A percentile compares a stretch with the other conserved stretches of the same genome.
Conservation (phyloP, 805 yeast species). For the Candida nitratophila region DNA sequence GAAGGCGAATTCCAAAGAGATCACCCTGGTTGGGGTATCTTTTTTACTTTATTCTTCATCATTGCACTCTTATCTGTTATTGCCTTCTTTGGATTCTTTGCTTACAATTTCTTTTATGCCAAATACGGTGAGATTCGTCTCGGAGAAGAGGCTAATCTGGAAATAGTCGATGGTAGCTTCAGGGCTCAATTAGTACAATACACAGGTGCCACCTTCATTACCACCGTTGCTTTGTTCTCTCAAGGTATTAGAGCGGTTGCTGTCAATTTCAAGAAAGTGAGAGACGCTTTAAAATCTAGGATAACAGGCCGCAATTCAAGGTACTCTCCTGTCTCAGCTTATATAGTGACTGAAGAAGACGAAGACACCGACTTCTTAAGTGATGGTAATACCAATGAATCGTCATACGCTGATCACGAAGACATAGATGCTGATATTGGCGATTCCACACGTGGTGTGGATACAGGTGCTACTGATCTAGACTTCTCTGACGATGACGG, state of each 20-base stretch:
- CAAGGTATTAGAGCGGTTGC: conserved; percentile 8
- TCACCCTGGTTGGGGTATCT: conserved; percentile 42
- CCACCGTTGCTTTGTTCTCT: conserved; percentile 24
- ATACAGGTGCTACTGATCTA: conserved; percentile 15
- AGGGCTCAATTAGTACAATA: conserved; percentile 13
- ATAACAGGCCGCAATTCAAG: conserved; percentile 4
- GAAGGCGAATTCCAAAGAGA: conserved; percentile 56
- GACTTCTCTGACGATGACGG: conserved; percentile 15
- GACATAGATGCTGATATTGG: conserved; percentile 11
- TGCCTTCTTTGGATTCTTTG: conserved; percentile 30
- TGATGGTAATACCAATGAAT: conserved; percentile 4
- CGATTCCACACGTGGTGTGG: no score
- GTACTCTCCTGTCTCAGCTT: conserved; percentile 10
- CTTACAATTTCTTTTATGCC: conserved; percentile 17
- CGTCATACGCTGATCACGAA: neutral
- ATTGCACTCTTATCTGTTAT: conserved; percentile 51
- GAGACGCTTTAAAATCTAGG: conserved; percentile 4
- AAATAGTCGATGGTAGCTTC: conserved; percentile 24
- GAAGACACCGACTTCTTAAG: conserved; percentile 13
- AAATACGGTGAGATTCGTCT: conserved; percentile 76
- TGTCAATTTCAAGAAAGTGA: conserved; percentile 4
- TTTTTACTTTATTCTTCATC: conserved; percentile 34
- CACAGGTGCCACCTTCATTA: conserved; percentile 21
- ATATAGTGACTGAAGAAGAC: conserved; percentile 17
- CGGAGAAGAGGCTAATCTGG: conserved; percentile 50